Evolutionary conservation across 2,329 filamentous ascomycete genomes (phyloP).

Genomic region (Diplodia sapinea): DNA sequence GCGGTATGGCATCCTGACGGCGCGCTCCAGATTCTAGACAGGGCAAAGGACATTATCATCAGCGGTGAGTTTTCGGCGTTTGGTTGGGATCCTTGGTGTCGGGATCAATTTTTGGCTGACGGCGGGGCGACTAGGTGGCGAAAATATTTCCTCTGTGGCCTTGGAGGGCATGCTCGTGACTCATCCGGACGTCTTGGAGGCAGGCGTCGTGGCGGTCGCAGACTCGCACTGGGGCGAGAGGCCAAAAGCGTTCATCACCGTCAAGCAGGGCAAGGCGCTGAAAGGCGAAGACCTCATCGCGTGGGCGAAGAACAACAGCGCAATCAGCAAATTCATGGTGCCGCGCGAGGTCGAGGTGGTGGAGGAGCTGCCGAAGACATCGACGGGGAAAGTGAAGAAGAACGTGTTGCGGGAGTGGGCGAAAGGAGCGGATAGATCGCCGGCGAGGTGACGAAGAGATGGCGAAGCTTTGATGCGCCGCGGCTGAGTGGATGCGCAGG

Average conservation of each 20-base stretch:
- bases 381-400: conserved; percentile 96
- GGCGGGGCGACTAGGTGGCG: conserved; percentile 69
- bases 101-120: conserved; percentile 3
- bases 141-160: conserved; percentile 95
- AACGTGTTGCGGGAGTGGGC: conserved; percentile 90
- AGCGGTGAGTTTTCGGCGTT: conserved; percentile 66
- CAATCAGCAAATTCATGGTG: conserved; percentile 91
- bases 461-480: conserved; percentile 26
- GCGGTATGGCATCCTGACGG: conserved; percentile 94
- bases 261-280: conserved; percentile 69
- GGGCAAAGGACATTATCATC: conserved; percentile 98
- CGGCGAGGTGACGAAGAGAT: conserved; percentile 24
- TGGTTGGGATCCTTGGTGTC: neutral
- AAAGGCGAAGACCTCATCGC: conserved; percentile 73
- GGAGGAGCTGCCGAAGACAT: conserved; percentile 91
- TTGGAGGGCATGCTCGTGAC: conserved; percentile 87
- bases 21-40: conserved; percentile 87
- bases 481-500: conserved; percentile 21
- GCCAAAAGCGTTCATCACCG: conserved; percentile 91
- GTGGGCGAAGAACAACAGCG: conserved; percentile 82
- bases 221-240: conserved; percentile 94
- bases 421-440: conserved; percentile 52
- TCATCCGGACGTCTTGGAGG: conserved; percentile 89
- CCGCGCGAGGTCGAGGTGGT: conserved; percentile 77
- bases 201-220: conserved; percentile 83